A percentile compares a stretch with the other conserved stretches of the same genome.
Conservation (phyloP, 2,329 filamentous ascomycete species). For the Neoarthrinium moseri region DNA sequence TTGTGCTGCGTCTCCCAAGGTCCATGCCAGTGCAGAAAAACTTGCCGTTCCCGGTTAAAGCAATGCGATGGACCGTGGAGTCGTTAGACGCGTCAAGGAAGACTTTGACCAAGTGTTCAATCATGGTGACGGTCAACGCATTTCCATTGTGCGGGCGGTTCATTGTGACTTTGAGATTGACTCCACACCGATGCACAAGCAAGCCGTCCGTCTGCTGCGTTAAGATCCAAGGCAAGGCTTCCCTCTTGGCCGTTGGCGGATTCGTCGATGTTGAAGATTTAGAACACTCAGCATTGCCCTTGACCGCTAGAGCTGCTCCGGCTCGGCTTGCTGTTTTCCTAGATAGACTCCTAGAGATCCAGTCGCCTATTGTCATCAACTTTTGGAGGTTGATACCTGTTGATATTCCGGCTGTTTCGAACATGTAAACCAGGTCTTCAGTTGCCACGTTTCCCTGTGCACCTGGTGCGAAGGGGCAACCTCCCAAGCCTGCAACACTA, state of each 20-base stretch:
- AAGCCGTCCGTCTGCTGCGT: constrained; percentile 13
- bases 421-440: constrained; percentile 78
- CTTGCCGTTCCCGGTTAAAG: constrained; percentile 32
- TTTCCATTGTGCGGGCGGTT: constrained; percentile 37
- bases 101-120: constrained; percentile 25
- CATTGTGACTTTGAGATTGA: constrained; percentile 20
- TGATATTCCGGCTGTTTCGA: constrained; percentile 70
- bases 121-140: constrained; percentile 34
- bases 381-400: constrained; percentile 71
- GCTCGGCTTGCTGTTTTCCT: background rate
- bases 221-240: background rate
- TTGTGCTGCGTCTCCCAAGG: constrained; percentile 18
- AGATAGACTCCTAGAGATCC: background rate
- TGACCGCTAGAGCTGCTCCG: background rate
- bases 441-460: constrained; percentile 85
- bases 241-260: background rate
- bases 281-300: no score
- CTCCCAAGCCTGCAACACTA: constrained; percentile 77
- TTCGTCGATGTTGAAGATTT: no score
- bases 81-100: constrained; percentile 25
- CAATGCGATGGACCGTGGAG: constrained; percentile 29
- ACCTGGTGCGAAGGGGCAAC: constrained; percentile 82
- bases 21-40: constrained; percentile 43
- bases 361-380: constrained; percentile 61
- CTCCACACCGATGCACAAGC: constrained; percentile 26